Base-by-base conservation (phyloP, 1,139 yeast species). In the Protomyces macrosporus region DNA sequence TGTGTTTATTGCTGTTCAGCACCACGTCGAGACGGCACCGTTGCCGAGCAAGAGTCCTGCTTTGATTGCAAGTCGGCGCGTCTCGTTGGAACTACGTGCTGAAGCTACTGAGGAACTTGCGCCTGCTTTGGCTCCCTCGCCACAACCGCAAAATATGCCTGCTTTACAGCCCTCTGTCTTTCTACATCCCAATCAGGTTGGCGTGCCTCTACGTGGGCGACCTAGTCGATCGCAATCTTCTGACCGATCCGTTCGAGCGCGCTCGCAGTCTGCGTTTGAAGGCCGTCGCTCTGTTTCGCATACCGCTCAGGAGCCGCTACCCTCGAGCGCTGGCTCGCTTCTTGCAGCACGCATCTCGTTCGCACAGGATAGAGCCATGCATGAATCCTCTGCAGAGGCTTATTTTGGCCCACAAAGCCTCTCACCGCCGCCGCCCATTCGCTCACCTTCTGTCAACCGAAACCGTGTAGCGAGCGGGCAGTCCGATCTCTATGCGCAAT, bases 301-400 rank as follows among this genome's bases (percentile, higher is more conserved):
- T 10, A n/a, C 23, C 16, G 48, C 23, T 6, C 30, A 23, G 6
- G 48, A 42, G 9, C 23, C 16, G 23, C 7, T 6, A 2, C 30
- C 23, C 48, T 42, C 48, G 10, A 23, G 23, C 23, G 23, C 23
- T 2, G 48, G 56, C 1, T 52, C 62, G 6, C 42, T 58, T 10
- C 34, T 9, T 12, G 62, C 62, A 12, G 62, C 62, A 5, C 55
- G 62, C 35, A 51, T 58, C 34, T 51, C 56, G 36, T 58, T 58
- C 30, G 62, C 62, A 10, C 62, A 58, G 32, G 62, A 58, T 36
- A 35, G 62, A 14, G 56, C 53, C 51, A 42, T 55, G 5, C 62
- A 58, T 42, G 62, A 42, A 14, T 14, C 23, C 7, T n/a, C 23
- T 23, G 32, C 48, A n/a, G 9, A 42, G 3, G 23, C 4, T 4